Percentiles rank a stretch among this genome's conserved stretches.
Conservation (phyloP, 2,329 filamentous ascomycete genomes). For the Neonectria magnoliae region DNA sequence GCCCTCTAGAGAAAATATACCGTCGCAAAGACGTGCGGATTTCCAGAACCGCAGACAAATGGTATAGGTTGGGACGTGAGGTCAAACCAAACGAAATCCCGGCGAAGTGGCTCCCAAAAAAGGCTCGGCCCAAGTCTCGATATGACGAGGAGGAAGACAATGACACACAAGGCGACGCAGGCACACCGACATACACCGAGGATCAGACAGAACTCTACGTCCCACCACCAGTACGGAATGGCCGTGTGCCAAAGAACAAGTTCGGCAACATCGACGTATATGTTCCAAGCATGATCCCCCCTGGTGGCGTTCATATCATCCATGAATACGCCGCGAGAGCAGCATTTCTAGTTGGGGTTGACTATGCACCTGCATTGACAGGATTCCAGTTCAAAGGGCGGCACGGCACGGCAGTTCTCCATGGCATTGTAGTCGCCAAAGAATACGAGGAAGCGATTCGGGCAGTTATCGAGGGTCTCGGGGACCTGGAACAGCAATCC, state of each 20-base stretch:
- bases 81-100: constrained; percentile 83
- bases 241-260: constrained; percentile 85
- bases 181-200: constrained; percentile 67
- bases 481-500: constrained; percentile 70
- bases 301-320: constrained; percentile 78
- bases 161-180: constrained; percentile 47
- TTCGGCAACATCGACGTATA: constrained; percentile 96
- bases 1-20: constrained; percentile 80
- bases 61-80: constrained; percentile 88
- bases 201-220: constrained; percentile 78
- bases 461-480: constrained; percentile 74
- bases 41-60: constrained; percentile 83
- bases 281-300: constrained; percentile 89
- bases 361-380: constrained; percentile 89
- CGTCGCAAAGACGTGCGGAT: constrained; percentile 81
- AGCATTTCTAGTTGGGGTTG: constrained; percentile 78
- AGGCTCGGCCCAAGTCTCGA: constrained; percentile 47
- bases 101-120: constrained; percentile 74
- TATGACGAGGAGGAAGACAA: constrained; percentile 44
- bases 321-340: constrained; percentile 72
- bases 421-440: constrained; percentile 78
- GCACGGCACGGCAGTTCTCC: constrained; percentile 84
- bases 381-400: constrained; percentile 90
- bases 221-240: constrained; percentile 79
- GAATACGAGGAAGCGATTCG: constrained; percentile 78